Evolutionary conservation across 441 rosid genomes (phyloP).

Genomic region (Mallotus repandus): DNA sequence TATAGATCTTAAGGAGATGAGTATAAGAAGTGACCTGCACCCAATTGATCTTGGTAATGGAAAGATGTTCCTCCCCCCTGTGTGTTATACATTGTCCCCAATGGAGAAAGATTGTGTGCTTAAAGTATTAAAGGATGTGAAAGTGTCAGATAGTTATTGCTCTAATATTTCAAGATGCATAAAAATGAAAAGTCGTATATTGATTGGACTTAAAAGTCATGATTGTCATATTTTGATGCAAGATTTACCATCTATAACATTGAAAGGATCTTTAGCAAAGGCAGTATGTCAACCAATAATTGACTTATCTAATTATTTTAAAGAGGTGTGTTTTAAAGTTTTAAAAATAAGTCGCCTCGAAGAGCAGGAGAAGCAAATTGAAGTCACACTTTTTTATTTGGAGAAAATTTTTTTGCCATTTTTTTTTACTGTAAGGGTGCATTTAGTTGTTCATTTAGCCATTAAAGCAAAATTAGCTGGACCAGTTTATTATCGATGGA

Average conservation of each 20-base stretch:
- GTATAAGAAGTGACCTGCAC: neutral
- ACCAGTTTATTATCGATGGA: neutral
- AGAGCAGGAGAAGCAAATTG: neutral
- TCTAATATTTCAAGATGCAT: neutral
- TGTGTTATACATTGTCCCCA: neutral
- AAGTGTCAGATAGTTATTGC: neutral
- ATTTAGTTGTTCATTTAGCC: neutral
- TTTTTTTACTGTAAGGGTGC: neutral
- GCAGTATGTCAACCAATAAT: neutral
- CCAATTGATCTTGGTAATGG: neutral
- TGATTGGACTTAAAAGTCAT: neutral
- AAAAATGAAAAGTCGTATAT: neutral
- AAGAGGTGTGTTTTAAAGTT: neutral
- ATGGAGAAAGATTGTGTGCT: neutral
- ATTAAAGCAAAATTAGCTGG: neutral
- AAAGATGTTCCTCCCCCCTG: neutral
- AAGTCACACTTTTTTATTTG: neutral
- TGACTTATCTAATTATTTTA: neutral
- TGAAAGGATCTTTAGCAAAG: neutral
- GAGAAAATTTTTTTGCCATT: neutral
- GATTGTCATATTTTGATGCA: neutral
- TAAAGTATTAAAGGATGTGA: neutral
- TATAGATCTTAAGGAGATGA: neutral
- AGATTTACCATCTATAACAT: neutral
- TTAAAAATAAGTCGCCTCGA: neutral